Percentiles rank a stretch among this genome's conserved stretches.
These are phyloP conservation scores for Blakeslea trispora DNA, from an alignment of 371 early-diverging fungal species.

Conservation along the genomic window DNA sequence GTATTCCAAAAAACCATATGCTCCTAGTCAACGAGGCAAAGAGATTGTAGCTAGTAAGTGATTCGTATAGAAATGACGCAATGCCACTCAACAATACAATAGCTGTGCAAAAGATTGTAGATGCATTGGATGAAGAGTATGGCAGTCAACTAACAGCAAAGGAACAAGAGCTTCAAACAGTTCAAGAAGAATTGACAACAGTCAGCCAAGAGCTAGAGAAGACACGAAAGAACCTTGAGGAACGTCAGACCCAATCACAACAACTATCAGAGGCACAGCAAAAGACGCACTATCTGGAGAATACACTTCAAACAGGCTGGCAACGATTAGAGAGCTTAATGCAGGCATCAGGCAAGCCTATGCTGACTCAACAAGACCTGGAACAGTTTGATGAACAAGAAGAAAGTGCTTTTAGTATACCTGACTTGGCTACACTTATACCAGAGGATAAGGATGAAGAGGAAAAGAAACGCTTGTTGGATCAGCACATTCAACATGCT, in stretches of 20 bases:
- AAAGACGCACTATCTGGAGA: conserved; percentile 54
- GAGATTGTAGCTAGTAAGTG: conserved; percentile 59
- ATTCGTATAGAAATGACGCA: not conserved
- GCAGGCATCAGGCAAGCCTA: conserved; percentile 15
- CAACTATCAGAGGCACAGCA: conserved; percentile 60
- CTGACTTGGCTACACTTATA: conserved; percentile 7
- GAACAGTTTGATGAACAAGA: conserved; percentile 26
- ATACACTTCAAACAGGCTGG: conserved; percentile 39
- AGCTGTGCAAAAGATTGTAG: conserved; percentile 73
- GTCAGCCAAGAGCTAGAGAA: conserved; percentile 69
- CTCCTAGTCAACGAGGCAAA: conserved; percentile 49
- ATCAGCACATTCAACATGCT: conserved; percentile 4
- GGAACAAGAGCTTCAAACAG: conserved; percentile 62
- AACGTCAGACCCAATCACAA: conserved; percentile 48
- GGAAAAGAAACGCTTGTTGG: conserved; percentile 24
- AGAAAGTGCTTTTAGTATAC: conserved; percentile 29
- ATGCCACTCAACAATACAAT: conserved; percentile 1
- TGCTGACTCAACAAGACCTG: conserved; percentile 12
- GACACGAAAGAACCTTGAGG: conserved; percentile 62
- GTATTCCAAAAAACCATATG: conserved; percentile 20
- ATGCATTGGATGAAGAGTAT: conserved; percentile 69
- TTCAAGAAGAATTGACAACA: conserved; percentile 59
- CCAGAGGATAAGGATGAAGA: conserved; percentile 17
- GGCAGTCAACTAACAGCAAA: conserved; percentile 59
- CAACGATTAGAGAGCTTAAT: conserved; percentile 20